phyloP scores from a whole-genome alignment of 139 green algal species.

The Trebouxia sp. region DNA sequence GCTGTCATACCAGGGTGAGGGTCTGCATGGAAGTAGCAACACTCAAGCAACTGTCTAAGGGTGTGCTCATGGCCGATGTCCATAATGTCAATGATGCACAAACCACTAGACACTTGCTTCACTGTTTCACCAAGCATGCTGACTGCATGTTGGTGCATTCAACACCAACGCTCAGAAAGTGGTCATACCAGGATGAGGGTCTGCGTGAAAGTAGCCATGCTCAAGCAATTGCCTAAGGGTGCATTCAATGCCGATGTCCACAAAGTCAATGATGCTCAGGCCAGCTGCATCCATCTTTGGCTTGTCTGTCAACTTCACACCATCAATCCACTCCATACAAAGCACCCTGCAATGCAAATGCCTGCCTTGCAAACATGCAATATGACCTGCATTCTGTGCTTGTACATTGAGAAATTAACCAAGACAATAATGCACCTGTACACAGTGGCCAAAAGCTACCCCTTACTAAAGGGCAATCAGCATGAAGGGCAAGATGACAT shows the following conservation, averaged over 20 bases:
- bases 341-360: constrained; percentile 64
- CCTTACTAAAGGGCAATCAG: no score
- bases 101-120: constrained; percentile 46
- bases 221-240: constrained; percentile 90
- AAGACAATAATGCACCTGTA: no score
- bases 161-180: constrained; percentile 28
- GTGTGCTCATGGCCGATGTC: constrained; percentile 95
- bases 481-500: no score
- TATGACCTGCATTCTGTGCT: background rate
- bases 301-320: constrained; percentile 90
- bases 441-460: no score
- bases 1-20: constrained; percentile 51
- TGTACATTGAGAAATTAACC: no score
- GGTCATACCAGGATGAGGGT: constrained; percentile 59
- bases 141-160: constrained; percentile 97
- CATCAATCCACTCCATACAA: constrained; percentile 98
- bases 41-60: constrained; percentile 85
- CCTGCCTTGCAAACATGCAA: background rate
- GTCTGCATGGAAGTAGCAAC: constrained; percentile 85
- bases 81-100: constrained; percentile 87
- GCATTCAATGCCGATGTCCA: constrained; percentile 92
- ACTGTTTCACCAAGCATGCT: constrained; percentile 86
- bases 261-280: constrained; percentile 90
- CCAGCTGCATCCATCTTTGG: constrained; percentile 49
- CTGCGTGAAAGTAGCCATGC: constrained; percentile 85